Conservation (phyloP, 1,139 yeast species). For the Magnusiomyces sp. region DNA sequence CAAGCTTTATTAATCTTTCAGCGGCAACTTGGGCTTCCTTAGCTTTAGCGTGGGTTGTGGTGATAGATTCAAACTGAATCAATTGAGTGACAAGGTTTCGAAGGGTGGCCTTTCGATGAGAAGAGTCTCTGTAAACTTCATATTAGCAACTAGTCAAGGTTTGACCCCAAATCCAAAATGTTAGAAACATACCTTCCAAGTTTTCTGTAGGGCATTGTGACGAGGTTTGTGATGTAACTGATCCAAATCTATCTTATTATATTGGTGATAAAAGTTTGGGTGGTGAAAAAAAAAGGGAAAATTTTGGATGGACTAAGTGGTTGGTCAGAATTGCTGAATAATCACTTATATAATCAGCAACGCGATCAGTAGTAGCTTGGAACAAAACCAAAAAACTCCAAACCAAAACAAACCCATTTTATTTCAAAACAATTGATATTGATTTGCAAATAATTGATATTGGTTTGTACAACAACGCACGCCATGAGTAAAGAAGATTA, state of each 20-base stretch:
- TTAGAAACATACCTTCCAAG: conserved; percentile 12
- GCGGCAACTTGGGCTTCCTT: conserved; percentile 51
- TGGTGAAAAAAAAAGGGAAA: neutral
- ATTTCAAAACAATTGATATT: too few relatives aligned
- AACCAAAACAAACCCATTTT: too few relatives aligned
- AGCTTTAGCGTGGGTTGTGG: conserved; percentile 66
- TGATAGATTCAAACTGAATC: conserved; percentile 57
- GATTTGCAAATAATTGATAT: too few relatives aligned
- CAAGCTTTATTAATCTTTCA: conserved; percentile 48
- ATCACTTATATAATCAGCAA: too few relatives aligned
- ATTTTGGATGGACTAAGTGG: neutral
- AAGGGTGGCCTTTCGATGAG: conserved; percentile 45
- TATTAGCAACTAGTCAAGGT: neutral
- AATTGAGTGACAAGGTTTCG: conserved; percentile 59
- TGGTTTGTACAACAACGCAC: too few relatives aligned
- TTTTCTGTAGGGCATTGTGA: conserved; percentile 14
- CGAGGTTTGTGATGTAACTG: too few relatives aligned
- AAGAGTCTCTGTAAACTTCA: conserved; percentile 23
- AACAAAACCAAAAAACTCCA: too few relatives aligned
- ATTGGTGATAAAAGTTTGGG: neutral
- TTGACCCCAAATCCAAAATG: neutral
- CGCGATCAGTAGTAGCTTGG: too few relatives aligned
- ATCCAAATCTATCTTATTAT: too few relatives aligned
- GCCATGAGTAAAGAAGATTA: conserved; percentile 2
- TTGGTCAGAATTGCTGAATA: too few relatives aligned